Evolutionary conservation across 495 filamentous ascomycete species (phyloP).

Genomic region (Penicillium subrubescens): DNA sequence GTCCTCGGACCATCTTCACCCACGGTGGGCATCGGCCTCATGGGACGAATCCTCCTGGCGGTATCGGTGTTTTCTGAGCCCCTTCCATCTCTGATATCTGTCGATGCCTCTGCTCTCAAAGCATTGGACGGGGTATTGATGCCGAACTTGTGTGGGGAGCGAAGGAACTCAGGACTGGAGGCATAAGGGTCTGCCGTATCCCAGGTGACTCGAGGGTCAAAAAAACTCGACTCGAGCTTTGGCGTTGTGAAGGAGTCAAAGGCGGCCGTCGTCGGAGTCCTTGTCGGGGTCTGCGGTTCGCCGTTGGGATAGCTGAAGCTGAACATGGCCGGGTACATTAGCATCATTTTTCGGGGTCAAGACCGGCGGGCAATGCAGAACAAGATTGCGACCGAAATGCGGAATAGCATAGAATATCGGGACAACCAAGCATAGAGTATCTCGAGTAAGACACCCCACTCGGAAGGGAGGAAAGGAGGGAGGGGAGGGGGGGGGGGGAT

Average conservation of each 20-base stretch:
- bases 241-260: slow-evolving; percentile 72
- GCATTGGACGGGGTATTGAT: slow-evolving; percentile 36
- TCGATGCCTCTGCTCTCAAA: slow-evolving; percentile 41
- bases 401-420: neutral
- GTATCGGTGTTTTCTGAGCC: slow-evolving; percentile 43
- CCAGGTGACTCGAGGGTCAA: slow-evolving; percentile 55
- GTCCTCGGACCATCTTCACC: slow-evolving; percentile 40
- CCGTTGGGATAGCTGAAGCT: slow-evolving; percentile 80
- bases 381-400: neutral
- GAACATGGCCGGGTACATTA: slow-evolving; percentile 42
- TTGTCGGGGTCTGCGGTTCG: slow-evolving; percentile 76
- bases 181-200: slow-evolving; percentile 56
- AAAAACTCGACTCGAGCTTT: slow-evolving; percentile 58
- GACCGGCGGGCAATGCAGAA: neutral
- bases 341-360: slow-evolving; percentile 30
- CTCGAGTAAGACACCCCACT: slow-evolving; percentile 27
- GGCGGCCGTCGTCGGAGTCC: slow-evolving; percentile 66
- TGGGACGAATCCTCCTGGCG: slow-evolving; percentile 38
- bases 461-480: slow-evolving; percentile 20
- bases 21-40: slow-evolving; percentile 41
- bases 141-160: slow-evolving; percentile 50
- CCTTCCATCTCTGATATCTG: slow-evolving; percentile 57
- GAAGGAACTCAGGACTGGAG: slow-evolving; percentile 55
- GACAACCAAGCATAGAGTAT: neutral
- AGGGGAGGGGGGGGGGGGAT: slow-evolving; percentile 21